Conservation (phyloP, 768 basidiomycete species). For the Mrakia frigida region DNA sequence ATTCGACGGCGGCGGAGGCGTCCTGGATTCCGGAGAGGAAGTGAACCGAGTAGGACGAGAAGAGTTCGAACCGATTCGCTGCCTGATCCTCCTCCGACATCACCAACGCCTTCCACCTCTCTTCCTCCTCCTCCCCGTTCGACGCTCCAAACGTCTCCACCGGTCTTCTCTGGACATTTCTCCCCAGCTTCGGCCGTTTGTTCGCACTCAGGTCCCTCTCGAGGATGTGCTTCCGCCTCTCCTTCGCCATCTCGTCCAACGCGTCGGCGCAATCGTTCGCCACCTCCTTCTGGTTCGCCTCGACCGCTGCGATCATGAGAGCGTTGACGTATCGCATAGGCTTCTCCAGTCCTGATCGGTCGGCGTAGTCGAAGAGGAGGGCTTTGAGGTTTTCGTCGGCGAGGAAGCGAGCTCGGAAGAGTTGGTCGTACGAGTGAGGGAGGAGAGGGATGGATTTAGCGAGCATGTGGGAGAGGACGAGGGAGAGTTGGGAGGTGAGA, state of each 20-base stretch:
- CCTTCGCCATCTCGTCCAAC: neutral
- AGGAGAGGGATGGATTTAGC: neutral
- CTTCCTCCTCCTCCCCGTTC: neutral
- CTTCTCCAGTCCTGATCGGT: neutral
- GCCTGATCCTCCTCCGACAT: neutral
- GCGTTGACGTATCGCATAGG: neutral
- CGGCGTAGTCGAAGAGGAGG: neutral
- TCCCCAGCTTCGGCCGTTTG: no score
- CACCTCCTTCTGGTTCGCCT: neutral
- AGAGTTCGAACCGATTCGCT: neutral
- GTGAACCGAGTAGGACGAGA: neutral
- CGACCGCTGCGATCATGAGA: neutral
- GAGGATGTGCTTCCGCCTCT: no score
- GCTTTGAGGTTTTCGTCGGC: neutral
- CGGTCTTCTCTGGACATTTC: no score
- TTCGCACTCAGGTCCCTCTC: no score
- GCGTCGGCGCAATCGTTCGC: neutral
- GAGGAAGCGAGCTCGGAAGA: neutral
- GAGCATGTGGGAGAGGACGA: constrained; percentile 13
- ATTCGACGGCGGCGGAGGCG: neutral
- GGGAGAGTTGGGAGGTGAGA: neutral
- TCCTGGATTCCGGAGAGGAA: constrained; percentile 8
- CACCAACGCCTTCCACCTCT: neutral
- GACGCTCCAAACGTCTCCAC: no score
- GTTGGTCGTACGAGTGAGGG: neutral